Percentiles rank a stretch among this genome's conserved stretches.
Conservation (phyloP, 352 stramenopile species). For the Saprolegnia parasitica region DNA sequence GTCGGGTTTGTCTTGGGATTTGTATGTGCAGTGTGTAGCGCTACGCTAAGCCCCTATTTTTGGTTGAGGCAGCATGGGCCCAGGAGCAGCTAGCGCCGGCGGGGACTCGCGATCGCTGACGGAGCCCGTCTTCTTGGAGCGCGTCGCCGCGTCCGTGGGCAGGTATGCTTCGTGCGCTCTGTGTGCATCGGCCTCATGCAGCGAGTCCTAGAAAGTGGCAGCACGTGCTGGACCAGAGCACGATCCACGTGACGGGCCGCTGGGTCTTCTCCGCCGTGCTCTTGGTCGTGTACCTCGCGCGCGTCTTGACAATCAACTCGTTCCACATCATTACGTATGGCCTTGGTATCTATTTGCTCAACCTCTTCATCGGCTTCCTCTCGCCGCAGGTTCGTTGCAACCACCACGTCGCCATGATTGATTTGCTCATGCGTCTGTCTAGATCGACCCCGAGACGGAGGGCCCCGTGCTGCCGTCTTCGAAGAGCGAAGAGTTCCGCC, state of each 20-base stretch:
- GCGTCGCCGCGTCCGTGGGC: constrained; percentile 71
- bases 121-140: constrained; percentile 73
- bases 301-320: constrained; percentile 89
- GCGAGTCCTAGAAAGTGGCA: constrained; percentile 85
- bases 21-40: not conserved
- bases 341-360: constrained; percentile 98
- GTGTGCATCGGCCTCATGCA: not conserved
- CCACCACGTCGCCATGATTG: not conserved
- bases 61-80: constrained; percentile 13
- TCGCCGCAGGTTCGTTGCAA: constrained; percentile 95
- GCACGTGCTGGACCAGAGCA: constrained; percentile 97
- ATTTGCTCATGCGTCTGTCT: not conserved
- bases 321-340: constrained; percentile 99
- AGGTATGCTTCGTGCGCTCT: constrained; percentile 37
- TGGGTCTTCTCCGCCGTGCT: constrained; percentile 88
- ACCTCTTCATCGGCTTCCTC: constrained; percentile 99
- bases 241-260: constrained; percentile 91
- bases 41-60: not conserved
- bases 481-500: constrained; percentile 86
- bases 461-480: constrained; percentile 88
- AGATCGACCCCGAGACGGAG: constrained; percentile 85
- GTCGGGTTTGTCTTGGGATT: not conserved
- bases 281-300: constrained; percentile 89
- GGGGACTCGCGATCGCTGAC: constrained; percentile 60
- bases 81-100: constrained; percentile 5